Evolutionary conservation across 2,329 filamentous ascomycete species (phyloP), one percentile per base, ranked within the genome.

Genomic region (Diaporthe caulivora): DNA sequence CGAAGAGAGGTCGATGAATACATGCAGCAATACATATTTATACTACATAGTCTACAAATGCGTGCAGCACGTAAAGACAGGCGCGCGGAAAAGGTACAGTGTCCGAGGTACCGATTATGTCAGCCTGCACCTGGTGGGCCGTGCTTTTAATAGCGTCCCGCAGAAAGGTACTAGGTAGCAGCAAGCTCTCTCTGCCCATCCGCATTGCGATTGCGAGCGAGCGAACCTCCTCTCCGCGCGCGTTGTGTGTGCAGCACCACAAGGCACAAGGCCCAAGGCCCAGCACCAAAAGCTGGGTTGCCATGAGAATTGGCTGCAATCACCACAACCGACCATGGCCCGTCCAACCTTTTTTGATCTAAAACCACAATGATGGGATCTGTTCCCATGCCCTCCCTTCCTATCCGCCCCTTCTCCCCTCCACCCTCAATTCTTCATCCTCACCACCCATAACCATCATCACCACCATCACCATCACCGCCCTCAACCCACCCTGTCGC

Each of bases 401-500:
- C 69, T 69, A 65, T 71, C 55, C 62, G 62, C 65, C 57, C 57
- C 74, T 74, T 70, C 69, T 68, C 69, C 58, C 57, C 62, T 47
- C 54, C 26, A 54, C 69, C 73, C 76, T 70, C 74, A 58, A 62
- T 47, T 62, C 58, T 58, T 58, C 67, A 60, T 69, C 71, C 70
- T 75, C 75, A 71, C 72, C 75, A 71, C 72, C 72, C 75, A 74
- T 53, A 74, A 76, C 60, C 78, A 78, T 72, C 75, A 71, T 42
- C 74, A 76, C 60, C 78, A 78, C 71, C 75, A 71, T 42, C 74
- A 70, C 71, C 70, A 58, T 68, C 58, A 74, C 72, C 74, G 70
- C 49, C 73, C 62, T 76, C 75, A 26, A 72, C 75, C 77, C 76
- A 53, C 71, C 64, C 75, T 72, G 40, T 76, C 44, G 74, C 77